A percentile compares a stretch with the other conserved stretches of the same genome.
Evolutionary conservation across 139 green algal genomes (phyloP).

Genomic region (Chlamydomonas urium): DNA sequence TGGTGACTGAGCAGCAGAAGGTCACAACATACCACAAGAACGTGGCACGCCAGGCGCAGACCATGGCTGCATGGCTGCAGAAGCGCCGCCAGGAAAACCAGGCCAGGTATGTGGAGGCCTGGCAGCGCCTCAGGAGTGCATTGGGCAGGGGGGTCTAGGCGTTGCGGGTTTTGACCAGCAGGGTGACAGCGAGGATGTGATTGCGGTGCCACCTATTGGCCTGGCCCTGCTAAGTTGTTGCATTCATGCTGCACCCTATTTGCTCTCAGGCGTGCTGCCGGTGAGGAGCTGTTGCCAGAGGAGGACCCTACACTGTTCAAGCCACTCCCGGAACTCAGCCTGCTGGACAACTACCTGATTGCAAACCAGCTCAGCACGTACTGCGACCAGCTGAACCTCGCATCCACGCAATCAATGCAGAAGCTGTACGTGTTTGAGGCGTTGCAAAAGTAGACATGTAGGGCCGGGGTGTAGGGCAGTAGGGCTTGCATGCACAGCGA

Average conservation of each 20-base stretch:
- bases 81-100: constrained; percentile 88
- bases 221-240: neutral
- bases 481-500: no score
- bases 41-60: constrained; percentile 70
- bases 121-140: no score
- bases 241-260: neutral
- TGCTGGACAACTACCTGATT: constrained; percentile 88
- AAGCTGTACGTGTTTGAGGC: constrained; percentile 69
- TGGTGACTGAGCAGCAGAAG: constrained; percentile 74
- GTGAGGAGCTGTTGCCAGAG: constrained; percentile 92
- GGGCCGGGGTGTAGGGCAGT: no score
- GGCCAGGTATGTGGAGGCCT: no score
- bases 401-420: constrained; percentile 47
- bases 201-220: no score
- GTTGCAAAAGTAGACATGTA: constrained; percentile 56
- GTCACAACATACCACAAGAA: constrained; percentile 75
- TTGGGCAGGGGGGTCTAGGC: no score
- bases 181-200: no score
- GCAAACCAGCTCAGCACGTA: constrained; percentile 55
- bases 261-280: constrained; percentile 43
- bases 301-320: constrained; percentile 90
- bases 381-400: constrained; percentile 58
- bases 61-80: constrained; percentile 66
- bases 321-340: constrained; percentile 77
- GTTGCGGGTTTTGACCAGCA: constrained; percentile 8